These are phyloP conservation scores for Yamadazyma oceani DNA, from an alignment of 1,139 yeast species.

Conservation along the genomic window DNA sequence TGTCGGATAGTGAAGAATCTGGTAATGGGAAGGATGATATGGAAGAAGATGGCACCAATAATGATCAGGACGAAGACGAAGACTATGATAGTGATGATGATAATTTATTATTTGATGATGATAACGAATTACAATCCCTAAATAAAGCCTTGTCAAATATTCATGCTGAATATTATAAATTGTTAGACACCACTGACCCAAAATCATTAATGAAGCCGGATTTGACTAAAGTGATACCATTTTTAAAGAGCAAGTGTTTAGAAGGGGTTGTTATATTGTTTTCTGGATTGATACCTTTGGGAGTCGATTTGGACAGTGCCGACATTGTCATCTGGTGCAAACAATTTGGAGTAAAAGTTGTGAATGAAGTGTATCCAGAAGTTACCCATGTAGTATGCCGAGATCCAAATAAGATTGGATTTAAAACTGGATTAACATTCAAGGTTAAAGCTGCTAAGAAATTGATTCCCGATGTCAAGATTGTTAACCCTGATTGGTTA, in stretches of 20 bases:
- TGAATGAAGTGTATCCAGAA: slow-evolving; percentile 64
- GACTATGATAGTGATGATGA: slow-evolving; percentile 43
- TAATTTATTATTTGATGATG: slow-evolving; percentile 74
- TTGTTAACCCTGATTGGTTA: slow-evolving; percentile 93
- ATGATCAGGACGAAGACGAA: slow-evolving; percentile 10
- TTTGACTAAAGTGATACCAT: slow-evolving; percentile 67
- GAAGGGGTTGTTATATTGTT: slow-evolving; percentile 71
- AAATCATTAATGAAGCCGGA: slow-evolving; percentile 43
- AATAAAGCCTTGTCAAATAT: slow-evolving; percentile 62
- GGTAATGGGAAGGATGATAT: slow-evolving; percentile 15
- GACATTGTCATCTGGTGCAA: slow-evolving; percentile 92
- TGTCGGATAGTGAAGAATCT: slow-evolving; percentile 7
- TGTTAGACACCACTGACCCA: slow-evolving; percentile 30
- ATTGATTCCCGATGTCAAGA: slow-evolving; percentile 64
- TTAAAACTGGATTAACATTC: slow-evolving; percentile 44
- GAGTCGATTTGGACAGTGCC: slow-evolving; percentile 64
- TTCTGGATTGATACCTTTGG: slow-evolving; percentile 84
- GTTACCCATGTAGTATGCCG: slow-evolving; percentile 89
- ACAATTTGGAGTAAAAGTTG: slow-evolving; percentile 88
- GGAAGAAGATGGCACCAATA: slow-evolving; percentile 8
- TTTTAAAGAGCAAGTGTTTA: slow-evolving; percentile 66
- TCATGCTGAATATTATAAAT: slow-evolving; percentile 64
- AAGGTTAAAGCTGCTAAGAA: slow-evolving; percentile 76
- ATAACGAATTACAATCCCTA: slow-evolving; percentile 67
- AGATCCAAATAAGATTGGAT: slow-evolving; percentile 56